These are phyloP conservation scores for Talaromyces liani DNA, from an alignment of 495 filamentous ascomycete species.

Conservation along the genomic window DNA sequence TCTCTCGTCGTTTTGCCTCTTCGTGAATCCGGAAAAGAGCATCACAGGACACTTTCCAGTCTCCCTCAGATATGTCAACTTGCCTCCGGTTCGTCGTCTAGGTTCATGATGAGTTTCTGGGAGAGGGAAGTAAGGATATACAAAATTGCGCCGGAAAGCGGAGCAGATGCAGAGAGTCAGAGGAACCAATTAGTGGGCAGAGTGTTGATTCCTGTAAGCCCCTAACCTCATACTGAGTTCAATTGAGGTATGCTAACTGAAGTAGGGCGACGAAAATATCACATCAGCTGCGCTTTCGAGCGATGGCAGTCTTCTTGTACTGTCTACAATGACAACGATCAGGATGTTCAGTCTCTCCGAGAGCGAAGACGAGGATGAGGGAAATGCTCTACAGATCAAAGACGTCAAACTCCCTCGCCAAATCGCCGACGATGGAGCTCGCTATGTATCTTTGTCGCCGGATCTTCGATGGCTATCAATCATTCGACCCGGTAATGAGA, in stretches of 20 bases:
- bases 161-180: slow-evolving; percentile 35
- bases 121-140: slow-evolving; percentile 81
- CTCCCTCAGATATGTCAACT: slow-evolving; percentile 72
- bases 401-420: slow-evolving; percentile 55
- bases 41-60: slow-evolving; percentile 68
- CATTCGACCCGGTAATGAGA: slow-evolving; percentile 41
- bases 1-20: slow-evolving; percentile 74
- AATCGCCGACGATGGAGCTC: slow-evolving; percentile 51
- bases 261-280: slow-evolving; percentile 75
- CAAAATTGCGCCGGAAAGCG: slow-evolving; percentile 46
- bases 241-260: slow-evolving; percentile 2
- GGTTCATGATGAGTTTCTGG: slow-evolving; percentile 89
- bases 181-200: slow-evolving; percentile 56
- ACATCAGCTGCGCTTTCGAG: slow-evolving; percentile 66
- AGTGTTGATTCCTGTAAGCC: slow-evolving; percentile 53
- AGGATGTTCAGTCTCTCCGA: slow-evolving; percentile 61
- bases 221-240: neutral
- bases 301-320: slow-evolving; percentile 67
- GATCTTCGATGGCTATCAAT: slow-evolving; percentile 50
- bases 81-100: slow-evolving; percentile 57
- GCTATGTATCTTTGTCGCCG: slow-evolving; percentile 46
- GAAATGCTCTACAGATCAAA: slow-evolving; percentile 53
- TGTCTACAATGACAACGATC: slow-evolving; percentile 67
- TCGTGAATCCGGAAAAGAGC: slow-evolving; percentile 69
- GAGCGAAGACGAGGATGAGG: slow-evolving; percentile 34